Evolutionary conservation across 257 asterid genomes (phyloP).

Genomic region (Ajuga chamaepitys): DNA sequence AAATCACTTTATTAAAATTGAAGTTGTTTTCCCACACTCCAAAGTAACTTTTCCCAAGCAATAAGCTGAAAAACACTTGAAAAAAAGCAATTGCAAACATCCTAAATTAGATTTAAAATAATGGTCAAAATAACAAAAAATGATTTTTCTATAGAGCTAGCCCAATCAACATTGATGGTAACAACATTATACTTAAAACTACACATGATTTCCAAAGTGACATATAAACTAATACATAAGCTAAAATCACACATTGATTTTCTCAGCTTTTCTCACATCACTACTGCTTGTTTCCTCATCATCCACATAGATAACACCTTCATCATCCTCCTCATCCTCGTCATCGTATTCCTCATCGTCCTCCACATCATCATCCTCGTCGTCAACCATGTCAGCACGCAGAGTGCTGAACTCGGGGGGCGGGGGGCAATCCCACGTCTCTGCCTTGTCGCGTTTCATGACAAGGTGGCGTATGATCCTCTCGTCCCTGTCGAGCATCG

Average conservation of each 20-base stretch:
- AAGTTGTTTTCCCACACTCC: no score
- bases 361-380: constrained; percentile 22
- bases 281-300: constrained; percentile 15
- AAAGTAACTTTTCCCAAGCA: no score
- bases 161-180: no score
- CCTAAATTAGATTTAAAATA: no score
- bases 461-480: constrained; percentile 92
- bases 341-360: constrained; percentile 34
- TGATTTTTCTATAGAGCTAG: no score
- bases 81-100: no score
- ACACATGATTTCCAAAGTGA: no score
- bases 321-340: constrained; percentile 26
- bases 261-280: constrained; percentile 13
- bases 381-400: constrained; percentile 37
- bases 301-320: constrained; percentile 22
- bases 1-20: no score
- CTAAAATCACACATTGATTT: neutral
- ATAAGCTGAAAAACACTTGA: no score
- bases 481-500: constrained; percentile 79
- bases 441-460: constrained; percentile 79
- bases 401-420: constrained; percentile 67
- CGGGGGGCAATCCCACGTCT: constrained; percentile 83
- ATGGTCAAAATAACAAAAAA: no score
- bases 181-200: no score
- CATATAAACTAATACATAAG: no score